Evolutionary conservation across 2,329 filamentous ascomycete species (phyloP).

Genomic region (Graphium sp.): DNA sequence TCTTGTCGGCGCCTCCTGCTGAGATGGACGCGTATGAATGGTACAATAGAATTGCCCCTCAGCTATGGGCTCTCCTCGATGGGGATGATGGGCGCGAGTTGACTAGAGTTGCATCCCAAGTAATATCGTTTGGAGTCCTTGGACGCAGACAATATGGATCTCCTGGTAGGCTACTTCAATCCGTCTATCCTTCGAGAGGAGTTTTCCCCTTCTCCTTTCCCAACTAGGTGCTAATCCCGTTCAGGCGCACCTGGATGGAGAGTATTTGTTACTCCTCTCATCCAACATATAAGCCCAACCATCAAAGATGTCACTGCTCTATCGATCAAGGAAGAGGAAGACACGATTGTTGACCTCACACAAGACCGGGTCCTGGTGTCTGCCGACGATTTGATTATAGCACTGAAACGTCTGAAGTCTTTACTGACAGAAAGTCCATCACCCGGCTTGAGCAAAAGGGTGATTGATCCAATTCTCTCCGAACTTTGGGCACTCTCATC

Average conservation of each 20-base stretch:
- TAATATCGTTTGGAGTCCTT: constrained; percentile 50
- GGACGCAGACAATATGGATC: constrained; percentile 47
- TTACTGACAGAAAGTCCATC: constrained; percentile 49
- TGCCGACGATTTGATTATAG: constrained; percentile 25
- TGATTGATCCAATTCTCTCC: constrained; percentile 39
- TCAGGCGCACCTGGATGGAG: constrained; percentile 43
- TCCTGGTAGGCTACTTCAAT: constrained; percentile 23
- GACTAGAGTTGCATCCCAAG: constrained; percentile 39
- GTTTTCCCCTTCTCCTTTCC: neutral
- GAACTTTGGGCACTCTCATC: constrained; percentile 47
- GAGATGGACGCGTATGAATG: constrained; percentile 36
- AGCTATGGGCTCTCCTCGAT: constrained; percentile 45
- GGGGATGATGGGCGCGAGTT: constrained; percentile 40
- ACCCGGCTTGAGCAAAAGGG: constrained; percentile 43
- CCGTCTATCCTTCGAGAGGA: neutral
- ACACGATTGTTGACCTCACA: constrained; percentile 27
- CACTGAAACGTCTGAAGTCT: constrained; percentile 35
- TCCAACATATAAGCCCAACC: constrained; percentile 31
- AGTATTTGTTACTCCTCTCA: constrained; percentile 40
- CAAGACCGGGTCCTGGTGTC: constrained; percentile 24
- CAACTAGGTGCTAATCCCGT: neutral
- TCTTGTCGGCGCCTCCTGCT: constrained; percentile 43
- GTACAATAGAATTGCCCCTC: constrained; percentile 42
- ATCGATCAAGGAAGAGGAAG: constrained; percentile 11
- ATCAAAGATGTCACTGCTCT: no score